Base-by-base conservation (phyloP, 2,329 filamentous ascomycete genomes). In the Coniochaeta prunicola region DNA sequence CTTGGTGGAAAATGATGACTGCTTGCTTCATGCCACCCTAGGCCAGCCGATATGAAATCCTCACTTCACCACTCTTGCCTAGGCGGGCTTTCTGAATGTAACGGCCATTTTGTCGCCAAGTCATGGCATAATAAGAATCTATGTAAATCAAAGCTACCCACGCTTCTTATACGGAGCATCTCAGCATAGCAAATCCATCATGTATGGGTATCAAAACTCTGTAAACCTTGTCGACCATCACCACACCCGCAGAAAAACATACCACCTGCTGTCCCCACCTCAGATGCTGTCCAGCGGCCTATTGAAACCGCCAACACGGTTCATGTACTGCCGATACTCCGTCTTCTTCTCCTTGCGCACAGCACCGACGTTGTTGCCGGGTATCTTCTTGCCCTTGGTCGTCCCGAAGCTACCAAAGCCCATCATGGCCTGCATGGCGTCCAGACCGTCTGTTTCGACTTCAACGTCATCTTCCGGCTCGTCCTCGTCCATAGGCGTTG, bases 321-420 rank as follows among this genome's bases (percentile, higher is more conserved):
- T 94, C 86, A 99, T 99, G 74, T 99, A 99, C 82, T 99, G 94
- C 66, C 94, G 83, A 70, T 97, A 97, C 78, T 96, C 85, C 15
- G 88, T 90, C 84, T 91, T 92, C 85, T 96, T 97, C 76, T 94
- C 91, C 80, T 94, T 97, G 65, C 88, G 80, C 57, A 97, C 86
- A 0, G 80, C 91, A 58, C 90, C 92, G 45, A 88, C 85, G 69
- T 92, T 86, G 70, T 99, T 99, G 1, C 94, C 94, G 0, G 84
- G 81, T 1, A 99, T 87, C 70, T 97, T 96, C 58, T 89, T 91
- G 61, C 90, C 86, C 74, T 97, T 96, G 21, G 94, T 97, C 26
- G 85, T 87, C 59, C 86, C 87, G 74, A 97, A 99, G 0, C 82
- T 84, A 19, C 86, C 86, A 69, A 99, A 97, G 1, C 94, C 94